phyloP scores from a whole-genome alignment of 2,329 filamentous ascomycete species.

The Ophiostoma montium region DNA sequence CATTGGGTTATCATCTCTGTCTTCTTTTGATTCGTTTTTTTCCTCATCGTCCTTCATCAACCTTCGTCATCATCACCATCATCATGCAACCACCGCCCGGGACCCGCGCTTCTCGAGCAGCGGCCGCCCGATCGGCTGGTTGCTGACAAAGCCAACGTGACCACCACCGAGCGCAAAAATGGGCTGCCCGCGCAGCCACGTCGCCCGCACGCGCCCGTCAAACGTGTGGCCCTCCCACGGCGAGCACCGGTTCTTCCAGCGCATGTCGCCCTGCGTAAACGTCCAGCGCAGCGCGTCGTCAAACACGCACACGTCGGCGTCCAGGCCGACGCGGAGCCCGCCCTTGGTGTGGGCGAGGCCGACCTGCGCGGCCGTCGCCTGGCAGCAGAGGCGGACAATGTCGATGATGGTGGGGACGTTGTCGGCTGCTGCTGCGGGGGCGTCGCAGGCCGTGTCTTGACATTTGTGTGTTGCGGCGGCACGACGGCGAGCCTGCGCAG shows the following conservation, averaged over 20 bases:
- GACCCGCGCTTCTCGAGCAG: conserved; percentile 28
- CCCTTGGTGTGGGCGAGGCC: conserved; percentile 72
- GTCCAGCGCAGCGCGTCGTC: conserved; percentile 71
- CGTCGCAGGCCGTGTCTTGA: conserved; percentile 1
- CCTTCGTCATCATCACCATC: background rate
- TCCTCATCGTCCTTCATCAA: background rate
- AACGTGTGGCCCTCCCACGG: conserved; percentile 77
- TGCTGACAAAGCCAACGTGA: conserved; percentile 35
- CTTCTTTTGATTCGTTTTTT: background rate
- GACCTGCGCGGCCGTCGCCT: conserved; percentile 78
- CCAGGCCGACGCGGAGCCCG: conserved; percentile 64
- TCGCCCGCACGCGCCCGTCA: conserved; percentile 66
- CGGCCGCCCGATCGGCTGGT: conserved; percentile 33
- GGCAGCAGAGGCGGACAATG: conserved; percentile 72
- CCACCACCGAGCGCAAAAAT: conserved; percentile 55
- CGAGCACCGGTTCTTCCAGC: conserved; percentile 86
- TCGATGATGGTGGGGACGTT: conserved; percentile 47
- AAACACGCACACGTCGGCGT: conserved; percentile 86
- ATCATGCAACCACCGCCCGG: background rate
- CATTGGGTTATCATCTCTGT: background rate
- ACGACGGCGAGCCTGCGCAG: conserved; percentile 46
- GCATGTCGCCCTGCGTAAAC: conserved; percentile 64
- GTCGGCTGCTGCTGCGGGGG: conserved; percentile 18
- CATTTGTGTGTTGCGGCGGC: conserved; percentile 16
- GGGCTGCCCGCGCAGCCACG: conserved; percentile 65